Evolutionary conservation across 495 filamentous ascomycete genomes (phyloP), one percentile per base, ranked within the genome.

Genomic region (Lasiosphaeria ovina): DNA sequence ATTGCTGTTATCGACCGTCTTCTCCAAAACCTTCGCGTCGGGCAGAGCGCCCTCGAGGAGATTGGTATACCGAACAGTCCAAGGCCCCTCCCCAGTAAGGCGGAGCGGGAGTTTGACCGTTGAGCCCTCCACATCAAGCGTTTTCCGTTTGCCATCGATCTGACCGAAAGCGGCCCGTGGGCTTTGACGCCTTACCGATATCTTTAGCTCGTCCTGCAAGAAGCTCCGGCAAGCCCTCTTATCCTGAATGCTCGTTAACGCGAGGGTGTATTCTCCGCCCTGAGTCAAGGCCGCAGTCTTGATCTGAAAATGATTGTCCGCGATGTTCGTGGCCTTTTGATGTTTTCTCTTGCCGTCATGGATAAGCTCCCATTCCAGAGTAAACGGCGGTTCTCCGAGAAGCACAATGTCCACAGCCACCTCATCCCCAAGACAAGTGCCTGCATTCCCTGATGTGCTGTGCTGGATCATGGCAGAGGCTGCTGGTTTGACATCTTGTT

Each of bases 341-440:
- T 89, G 87, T 32, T 81, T 85, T 54, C 91, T 83, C 75, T 89
- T 96, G 38, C 92, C 92, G 60, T 89, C 87, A 69, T 98, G 89
- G n/a, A 97, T 82, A 35, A 98, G 75, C 69, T 98, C 94, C 75
- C 96, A 98, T 64, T 97, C 91, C 7, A 98, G 70, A n/a, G 77
- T 88, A 80, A 91, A 96, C 0, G 94, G 94, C 17, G 83, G 77
- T 60, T 96, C 91, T 36, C 95, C 94, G 54, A 86, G 75, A 49
- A 97, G 83, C 57, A 78, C 72, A 44, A 98, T 83, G 47, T 89
- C 82, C 24, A 93, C 83, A 32, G 84, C 81, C 5, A 91, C 83
- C 33, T 86, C 81, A 56, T 96, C 87, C 35, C 92, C 92, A 49
- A 97, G 88, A 66, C 94, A 98, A 51, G 86, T 83, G 63, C 81